Evolutionary conservation across 805 yeast genomes (phyloP), one percentile per base, ranked within the genome.

Genomic region (Lachancea lanzarotensis): DNA sequence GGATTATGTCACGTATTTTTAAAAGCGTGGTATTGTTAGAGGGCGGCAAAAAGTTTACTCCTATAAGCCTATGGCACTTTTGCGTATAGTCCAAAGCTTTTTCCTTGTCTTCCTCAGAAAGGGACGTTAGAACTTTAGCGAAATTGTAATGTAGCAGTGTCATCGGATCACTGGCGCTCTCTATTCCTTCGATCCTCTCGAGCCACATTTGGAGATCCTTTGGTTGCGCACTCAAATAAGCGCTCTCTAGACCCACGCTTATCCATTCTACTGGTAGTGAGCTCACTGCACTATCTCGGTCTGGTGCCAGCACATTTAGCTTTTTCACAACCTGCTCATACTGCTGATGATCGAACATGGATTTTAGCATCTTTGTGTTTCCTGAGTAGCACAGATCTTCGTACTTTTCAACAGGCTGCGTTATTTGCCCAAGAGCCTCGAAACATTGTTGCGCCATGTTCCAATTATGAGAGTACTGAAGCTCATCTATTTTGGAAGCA

Each of bases 391-490:
- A 39, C 18, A 55, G 57, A 13, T 54, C 61, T 12, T 60, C 43
- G 38, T 62, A 50, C 20, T 52, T 13, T 11, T 46, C 45, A 2
- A 58, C 52, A 20, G 56, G 58, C 3, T 65, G 54, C 59, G 74
- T 43, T 33, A 57, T 53, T 12, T 69, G 70, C 2, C 85, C 78
- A 37, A 84, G 63, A 0, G 82, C 85, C 38, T 81, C 81, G 53
- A 87, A 82, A 31, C 96, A 87, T 49, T 86, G 89, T 50, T 87
- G 84, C 0, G 96, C 95, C 54, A 87, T 74, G 34, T 79, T 73
- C 95, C 96, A 89, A 54, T 83, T 83, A 34, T 85, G 88, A 40
- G 86, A 81, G 52, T 85, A 89, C 53, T 88, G 93, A 43, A 91
- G 79, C 46, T 87, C 87, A 6, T 81, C 70, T 20, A 90, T 74